Conservation (phyloP, 2,329 filamentous ascomycete species). For the Penicillium sp. region DNA sequence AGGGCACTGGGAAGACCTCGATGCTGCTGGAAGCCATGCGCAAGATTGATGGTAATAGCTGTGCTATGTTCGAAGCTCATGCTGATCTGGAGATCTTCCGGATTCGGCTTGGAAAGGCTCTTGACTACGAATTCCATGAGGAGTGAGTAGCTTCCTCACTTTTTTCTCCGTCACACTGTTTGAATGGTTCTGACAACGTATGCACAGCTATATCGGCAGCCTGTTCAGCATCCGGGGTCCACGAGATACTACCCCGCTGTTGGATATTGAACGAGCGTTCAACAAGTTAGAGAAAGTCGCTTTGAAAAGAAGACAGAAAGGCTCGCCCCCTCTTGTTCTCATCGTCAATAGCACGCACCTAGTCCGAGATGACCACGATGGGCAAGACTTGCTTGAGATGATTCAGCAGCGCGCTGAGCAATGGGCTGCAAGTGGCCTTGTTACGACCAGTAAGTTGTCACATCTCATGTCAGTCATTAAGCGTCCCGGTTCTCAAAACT, state of each 20-base stretch:
- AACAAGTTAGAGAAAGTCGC: slow-evolving; percentile 99
- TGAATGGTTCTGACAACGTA: slow-evolving; percentile 12
- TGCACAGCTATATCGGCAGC: slow-evolving; percentile 68
- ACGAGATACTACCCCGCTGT: slow-evolving; percentile 83
- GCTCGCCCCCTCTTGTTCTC: slow-evolving; percentile 75
- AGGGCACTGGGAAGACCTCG: slow-evolving; percentile 93
- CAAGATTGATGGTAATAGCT: slow-evolving; percentile 83
- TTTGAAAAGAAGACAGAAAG: slow-evolving; percentile 60
- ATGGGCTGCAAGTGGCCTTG: slow-evolving; percentile 89
- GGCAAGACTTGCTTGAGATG: slow-evolving; percentile 89
- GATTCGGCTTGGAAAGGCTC: slow-evolving; percentile 84
- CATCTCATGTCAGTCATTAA: too few species aligned
- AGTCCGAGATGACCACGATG: slow-evolving; percentile 86
- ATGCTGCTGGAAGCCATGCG: slow-evolving; percentile 97
- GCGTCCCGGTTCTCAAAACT: too few species aligned
- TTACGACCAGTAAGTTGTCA: slow-evolving; percentile 61
- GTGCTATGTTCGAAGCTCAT: slow-evolving; percentile 96
- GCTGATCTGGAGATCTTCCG: slow-evolving; percentile 94
- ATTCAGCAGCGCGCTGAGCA: slow-evolving; percentile 94
- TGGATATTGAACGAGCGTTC: slow-evolving; percentile 94
- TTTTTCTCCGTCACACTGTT: not conserved
- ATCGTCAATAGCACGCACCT: slow-evolving; percentile 95
- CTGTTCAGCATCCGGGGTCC: slow-evolving; percentile 94
- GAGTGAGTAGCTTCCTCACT: slow-evolving; percentile 62
- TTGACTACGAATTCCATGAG: slow-evolving; percentile 96